Evolutionary conservation across 495 filamentous ascomycete species (phyloP), one percentile per base, ranked within the genome.

Genomic region (Xylaria scruposa): DNA sequence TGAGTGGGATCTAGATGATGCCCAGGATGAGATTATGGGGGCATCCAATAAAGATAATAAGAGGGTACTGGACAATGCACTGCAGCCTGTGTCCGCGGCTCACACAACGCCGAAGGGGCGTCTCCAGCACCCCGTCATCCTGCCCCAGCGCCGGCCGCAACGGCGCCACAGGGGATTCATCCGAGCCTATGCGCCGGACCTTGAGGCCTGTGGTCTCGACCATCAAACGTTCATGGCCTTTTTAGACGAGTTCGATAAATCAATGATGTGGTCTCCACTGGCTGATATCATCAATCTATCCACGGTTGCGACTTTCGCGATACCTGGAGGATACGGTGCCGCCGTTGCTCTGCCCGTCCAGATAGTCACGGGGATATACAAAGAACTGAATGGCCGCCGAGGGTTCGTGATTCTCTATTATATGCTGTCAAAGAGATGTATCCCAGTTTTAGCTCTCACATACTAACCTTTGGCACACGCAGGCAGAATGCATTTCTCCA

Each of bases 401-500:
- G 51, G 71, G 75, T 77, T 29, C n/a, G 53, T 58, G 12, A 33
- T 53, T 31, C 17, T 17, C 31, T 40, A 31, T 44, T n/a, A 21
- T 44, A 2, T 12, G 6, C 15, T 36, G 6, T 36, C 33, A 36
- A 4, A 36, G 33, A 4, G 33, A 36, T 36, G 33, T 7, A 36
- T 6, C 33, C 33, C 33, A 36, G 6, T 36, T 36, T 36, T 36
- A 36, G 33, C 33, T 36, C 33, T 36, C 33, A 6, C 2, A 6
- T 36, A 36, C 33, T 36, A 36, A 36, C 33, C 33, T 36, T 36
- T 4, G 4, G 33, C 4, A 36, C 33, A 36, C 33, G 53, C 56
- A 85, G 87, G 58, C 84, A 85, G 6, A 91, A 89, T 67, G 79
- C 68, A 1, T 90, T 86, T 80, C 83, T 91, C 19, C 81, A 86